Base-by-base conservation (phyloP, 2,329 filamentous ascomycete genomes). In the Diaporthe vaccinii region DNA sequence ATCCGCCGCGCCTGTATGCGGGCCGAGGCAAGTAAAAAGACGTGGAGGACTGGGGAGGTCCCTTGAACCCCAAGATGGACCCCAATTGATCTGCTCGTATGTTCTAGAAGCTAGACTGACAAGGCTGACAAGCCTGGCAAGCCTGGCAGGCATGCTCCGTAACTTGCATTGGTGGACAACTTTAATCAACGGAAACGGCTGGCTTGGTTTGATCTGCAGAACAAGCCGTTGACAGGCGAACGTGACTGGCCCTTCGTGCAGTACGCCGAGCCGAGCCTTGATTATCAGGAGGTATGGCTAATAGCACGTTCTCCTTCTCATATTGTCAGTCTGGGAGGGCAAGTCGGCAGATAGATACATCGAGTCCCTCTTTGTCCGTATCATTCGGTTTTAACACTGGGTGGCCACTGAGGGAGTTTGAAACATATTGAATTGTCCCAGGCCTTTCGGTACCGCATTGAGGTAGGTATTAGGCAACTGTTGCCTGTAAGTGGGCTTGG, bases 81-180 rank as follows among this genome's bases (percentile, higher is more conserved):
- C 57, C 57, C 62, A 25, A 41, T 22, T 53, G 46, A 55, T 49
- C 70, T 58, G 49, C 58, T 73, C 55, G 46, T 65, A 49, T 73
- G 58, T 65, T 57, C 58, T 73, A 39, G 46, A 65, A 55, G 57
- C 58, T 55, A 62, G 49, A 53, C 36, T 55, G 65, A 41, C 31
- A 68, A 25, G 65, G 25, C 39, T 65, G 39, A 20, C 41, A 55
- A 53, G 51, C 34, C 10, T 55, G 44, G 53, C 53, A 65, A 20
- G 36, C 44, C 34, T 34, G 34, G 34, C 34, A 34, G 34, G 41
- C n/a, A n/a, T 59, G 68, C 44, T 41, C 59, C 17, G 49, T 41
- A 41, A 69, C 65, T 39, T 69, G 71, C 71, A 73, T 57, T 73
- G 58, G 58, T 73, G 46, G 49, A 41, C 36, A 65, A 53, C 58